A percentile compares a stretch with the other conserved stretches of the same genome.
Evolutionary conservation across 768 basidiomycete species (phyloP).

Genomic region (Clathrus columnatus): DNA sequence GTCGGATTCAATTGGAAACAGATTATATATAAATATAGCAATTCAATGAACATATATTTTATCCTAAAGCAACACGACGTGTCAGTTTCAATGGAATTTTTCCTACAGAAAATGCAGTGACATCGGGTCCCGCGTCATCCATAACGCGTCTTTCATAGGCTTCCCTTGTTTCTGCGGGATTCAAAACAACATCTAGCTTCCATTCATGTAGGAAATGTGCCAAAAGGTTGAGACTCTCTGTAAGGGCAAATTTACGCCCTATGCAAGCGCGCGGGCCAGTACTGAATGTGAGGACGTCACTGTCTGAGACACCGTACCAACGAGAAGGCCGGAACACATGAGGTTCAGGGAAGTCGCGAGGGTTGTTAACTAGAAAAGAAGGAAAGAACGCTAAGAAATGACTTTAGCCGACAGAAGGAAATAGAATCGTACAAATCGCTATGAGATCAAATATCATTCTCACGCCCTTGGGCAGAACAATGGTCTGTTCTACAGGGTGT

Average conservation of each 20-base stretch:
- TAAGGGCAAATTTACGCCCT: conserved; percentile 46
- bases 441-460: conserved; percentile 38
- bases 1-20: no score
- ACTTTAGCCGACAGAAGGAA: neutral
- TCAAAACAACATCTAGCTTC: conserved; percentile 38
- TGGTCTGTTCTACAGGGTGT: conserved; percentile 11
- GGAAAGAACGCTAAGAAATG: neutral
- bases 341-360: conserved; percentile 42
- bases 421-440: conserved; percentile 33
- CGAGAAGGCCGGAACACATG: conserved; percentile 38
- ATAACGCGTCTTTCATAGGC: conserved; percentile 19
- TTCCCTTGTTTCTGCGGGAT: conserved; percentile 26
- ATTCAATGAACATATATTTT: no score
- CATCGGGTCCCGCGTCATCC: conserved; percentile 11
- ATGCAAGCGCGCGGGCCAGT: conserved; percentile 43
- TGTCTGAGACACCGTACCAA: conserved; percentile 33
- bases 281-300: conserved; percentile 18
- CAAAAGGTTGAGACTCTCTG: conserved; percentile 45
- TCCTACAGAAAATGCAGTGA: conserved; percentile 15
- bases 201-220: conserved; percentile 44
- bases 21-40: no score
- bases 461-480: conserved; percentile 18
- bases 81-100: conserved; percentile 15
- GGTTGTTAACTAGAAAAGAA: conserved; percentile 34
- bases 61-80: no score